Evolutionary conservation across 2,329 filamentous ascomycete species (phyloP).

Genomic region (Colletotrichum siamense): DNA sequence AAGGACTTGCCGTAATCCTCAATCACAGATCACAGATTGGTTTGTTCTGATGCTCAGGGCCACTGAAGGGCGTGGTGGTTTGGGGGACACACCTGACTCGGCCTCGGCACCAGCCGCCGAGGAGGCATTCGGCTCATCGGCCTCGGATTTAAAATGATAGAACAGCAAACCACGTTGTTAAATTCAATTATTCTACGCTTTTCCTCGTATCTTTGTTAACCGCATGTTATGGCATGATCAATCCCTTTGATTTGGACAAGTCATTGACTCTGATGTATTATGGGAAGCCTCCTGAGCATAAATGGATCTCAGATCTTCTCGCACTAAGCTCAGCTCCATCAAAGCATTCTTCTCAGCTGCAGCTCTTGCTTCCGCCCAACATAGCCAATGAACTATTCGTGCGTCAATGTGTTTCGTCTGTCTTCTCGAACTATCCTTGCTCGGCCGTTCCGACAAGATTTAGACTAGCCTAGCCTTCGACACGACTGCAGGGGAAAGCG

Average conservation of each 20-base stretch:
- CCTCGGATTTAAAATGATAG: not conserved
- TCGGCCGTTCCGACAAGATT: not conserved
- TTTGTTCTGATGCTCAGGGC: not conserved
- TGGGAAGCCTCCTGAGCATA: not conserved
- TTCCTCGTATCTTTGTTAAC: not conserved
- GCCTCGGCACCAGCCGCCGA: not conserved
- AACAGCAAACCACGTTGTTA: not conserved
- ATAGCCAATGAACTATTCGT: not conserved
- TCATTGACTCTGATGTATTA: not conserved
- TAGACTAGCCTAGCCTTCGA: not conserved
- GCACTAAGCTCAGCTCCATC: not conserved
- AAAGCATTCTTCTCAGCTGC: not conserved
- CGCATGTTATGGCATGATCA: accelerated
- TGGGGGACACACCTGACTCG: not conserved
- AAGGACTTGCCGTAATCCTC: accelerated
- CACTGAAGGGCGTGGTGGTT: not conserved
- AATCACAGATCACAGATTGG: not conserved
- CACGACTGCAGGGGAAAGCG: not conserved
- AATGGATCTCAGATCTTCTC: not conserved
- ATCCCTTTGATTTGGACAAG: not conserved
- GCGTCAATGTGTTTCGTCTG: not conserved
- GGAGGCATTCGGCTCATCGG: not conserved
- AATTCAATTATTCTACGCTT: not conserved
- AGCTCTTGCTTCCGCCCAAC: not conserved
- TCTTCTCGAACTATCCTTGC: not conserved